Conservation (phyloP, 2,329 filamentous ascomycete species). For the Pseudogymnoascus sp. region DNA sequence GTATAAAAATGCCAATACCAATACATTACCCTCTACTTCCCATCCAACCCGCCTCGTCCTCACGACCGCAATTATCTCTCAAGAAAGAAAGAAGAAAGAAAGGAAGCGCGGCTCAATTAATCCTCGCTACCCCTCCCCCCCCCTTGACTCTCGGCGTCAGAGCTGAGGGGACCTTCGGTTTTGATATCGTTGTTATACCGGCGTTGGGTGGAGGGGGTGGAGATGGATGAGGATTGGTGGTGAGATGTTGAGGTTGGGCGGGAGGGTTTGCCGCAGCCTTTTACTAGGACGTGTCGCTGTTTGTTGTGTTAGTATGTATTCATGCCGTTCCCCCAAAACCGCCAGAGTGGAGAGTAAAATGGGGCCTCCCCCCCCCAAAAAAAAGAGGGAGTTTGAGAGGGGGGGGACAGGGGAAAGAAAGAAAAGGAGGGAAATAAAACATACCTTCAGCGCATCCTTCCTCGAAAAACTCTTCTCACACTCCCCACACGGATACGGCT, state of each 20-base stretch:
- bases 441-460: conserved; percentile 93
- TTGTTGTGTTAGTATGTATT: conserved; percentile 22
- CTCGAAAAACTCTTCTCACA: conserved; percentile 96
- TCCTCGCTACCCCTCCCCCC: neutral
- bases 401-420: too few relatives aligned
- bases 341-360: too few relatives aligned
- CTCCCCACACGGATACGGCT: conserved; percentile 83
- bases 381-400: too few relatives aligned
- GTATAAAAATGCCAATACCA: too few relatives aligned
- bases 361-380: too few relatives aligned
- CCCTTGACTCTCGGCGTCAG: neutral
- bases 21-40: too few relatives aligned
- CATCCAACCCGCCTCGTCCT: too few relatives aligned
- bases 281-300: conserved; percentile 58
- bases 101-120: too few relatives aligned
- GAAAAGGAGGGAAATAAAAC: conserved; percentile 26
- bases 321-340: neutral
- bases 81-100: too few relatives aligned
- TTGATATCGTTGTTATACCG: neutral
- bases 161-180: neutral
- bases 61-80: too few relatives aligned
- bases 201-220: neutral
- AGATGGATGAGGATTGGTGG: neutral
- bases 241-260: neutral
- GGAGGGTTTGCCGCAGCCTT: conserved; percentile 49